phyloP scores from a whole-genome alignment of 768 basidiomycete species.

The Zangia roseola region DNA sequence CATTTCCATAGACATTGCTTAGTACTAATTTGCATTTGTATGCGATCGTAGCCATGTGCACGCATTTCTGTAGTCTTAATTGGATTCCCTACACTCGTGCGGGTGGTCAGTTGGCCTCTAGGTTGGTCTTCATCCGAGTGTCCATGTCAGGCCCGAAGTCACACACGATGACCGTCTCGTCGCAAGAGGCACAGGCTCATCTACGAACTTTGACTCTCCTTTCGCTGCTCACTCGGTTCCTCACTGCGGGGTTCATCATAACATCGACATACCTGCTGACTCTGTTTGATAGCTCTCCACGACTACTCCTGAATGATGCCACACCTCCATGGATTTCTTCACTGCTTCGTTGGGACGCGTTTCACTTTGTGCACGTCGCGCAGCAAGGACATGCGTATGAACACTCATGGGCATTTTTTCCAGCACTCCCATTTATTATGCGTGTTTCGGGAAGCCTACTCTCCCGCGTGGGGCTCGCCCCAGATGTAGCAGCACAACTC shows the following conservation, averaged over 20 bases:
- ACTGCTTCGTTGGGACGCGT: constrained; percentile 81
- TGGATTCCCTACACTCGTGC: too few relatives aligned
- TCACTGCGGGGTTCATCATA: constrained; percentile 17
- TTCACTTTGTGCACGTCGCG: constrained; percentile 79
- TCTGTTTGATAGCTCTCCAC: constrained; percentile 29
- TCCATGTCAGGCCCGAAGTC: too few relatives aligned
- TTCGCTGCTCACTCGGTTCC: constrained; percentile 22
- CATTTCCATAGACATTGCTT: neutral
- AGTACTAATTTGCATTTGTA: neutral
- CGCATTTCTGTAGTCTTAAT: neutral
- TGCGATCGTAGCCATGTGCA: neutral
- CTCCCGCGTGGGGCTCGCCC: constrained; percentile 1
- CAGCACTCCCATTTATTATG: constrained; percentile 61
- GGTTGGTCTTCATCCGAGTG: too few relatives aligned
- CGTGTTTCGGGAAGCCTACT: constrained; percentile 32
- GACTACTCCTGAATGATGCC: constrained; percentile 14
- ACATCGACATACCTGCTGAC: constrained; percentile 20
- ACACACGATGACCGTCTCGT: neutral
- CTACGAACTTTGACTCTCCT: constrained; percentile 22
- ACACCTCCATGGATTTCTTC: constrained; percentile 24
- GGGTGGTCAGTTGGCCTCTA: too few relatives aligned
- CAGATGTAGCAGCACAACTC: constrained; percentile 29
- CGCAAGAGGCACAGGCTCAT: constrained; percentile 7
- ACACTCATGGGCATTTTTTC: constrained; percentile 86
- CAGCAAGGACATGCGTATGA: constrained; percentile 60